A percentile compares a stretch with the other conserved stretches of the same genome.
These are phyloP conservation scores for Aspergillus mulundensis DNA, from an alignment of 495 filamentous ascomycete genomes.

Conservation along the genomic window DNA sequence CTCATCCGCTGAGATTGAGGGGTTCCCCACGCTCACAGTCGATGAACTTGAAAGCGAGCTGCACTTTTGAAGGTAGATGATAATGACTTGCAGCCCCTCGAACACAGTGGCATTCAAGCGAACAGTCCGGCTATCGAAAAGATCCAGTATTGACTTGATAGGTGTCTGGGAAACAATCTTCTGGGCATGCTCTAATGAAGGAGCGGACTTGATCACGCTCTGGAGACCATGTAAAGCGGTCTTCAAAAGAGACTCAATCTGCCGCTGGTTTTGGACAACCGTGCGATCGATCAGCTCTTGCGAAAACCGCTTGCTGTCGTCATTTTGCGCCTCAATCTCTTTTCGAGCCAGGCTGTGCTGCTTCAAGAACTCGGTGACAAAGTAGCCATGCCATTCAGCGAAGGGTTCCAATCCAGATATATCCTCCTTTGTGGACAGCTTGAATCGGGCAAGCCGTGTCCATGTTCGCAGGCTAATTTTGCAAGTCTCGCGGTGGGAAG, in stretches of 20 bases:
- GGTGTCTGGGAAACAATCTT: slow-evolving; percentile 34
- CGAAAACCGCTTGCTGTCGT: slow-evolving; percentile 38
- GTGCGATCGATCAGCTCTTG: slow-evolving; percentile 49
- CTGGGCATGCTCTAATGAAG: slow-evolving; percentile 32
- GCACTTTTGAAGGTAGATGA: slow-evolving; percentile 37
- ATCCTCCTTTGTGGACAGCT: slow-evolving; percentile 58
- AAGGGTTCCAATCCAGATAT: slow-evolving; percentile 52
- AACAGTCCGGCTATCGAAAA: slow-evolving; percentile 35
- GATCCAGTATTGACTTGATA: slow-evolving; percentile 29
- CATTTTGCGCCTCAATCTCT: slow-evolving; percentile 57
- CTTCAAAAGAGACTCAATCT: slow-evolving; percentile 55
- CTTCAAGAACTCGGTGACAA: slow-evolving; percentile 51
- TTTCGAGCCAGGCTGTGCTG: slow-evolving; percentile 57
- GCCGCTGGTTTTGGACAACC: slow-evolving; percentile 58
- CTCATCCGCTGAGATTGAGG: slow-evolving; percentile 38
- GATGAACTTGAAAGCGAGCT: slow-evolving; percentile 10
- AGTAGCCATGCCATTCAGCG: slow-evolving; percentile 63
- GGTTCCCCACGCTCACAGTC: slow-evolving; percentile 3
- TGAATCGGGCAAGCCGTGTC: slow-evolving; percentile 72
- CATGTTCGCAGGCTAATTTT: slow-evolving; percentile 78
- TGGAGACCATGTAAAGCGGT: slow-evolving; percentile 52
- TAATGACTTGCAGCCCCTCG: slow-evolving; percentile 34
- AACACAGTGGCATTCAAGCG: slow-evolving; percentile 36
- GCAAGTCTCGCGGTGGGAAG: slow-evolving; percentile 81
- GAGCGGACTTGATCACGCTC: slow-evolving; percentile 41